phyloP scores from a whole-genome alignment of 1,139 yeast genomes.

The Suhomyces guaymorum region DNA sequence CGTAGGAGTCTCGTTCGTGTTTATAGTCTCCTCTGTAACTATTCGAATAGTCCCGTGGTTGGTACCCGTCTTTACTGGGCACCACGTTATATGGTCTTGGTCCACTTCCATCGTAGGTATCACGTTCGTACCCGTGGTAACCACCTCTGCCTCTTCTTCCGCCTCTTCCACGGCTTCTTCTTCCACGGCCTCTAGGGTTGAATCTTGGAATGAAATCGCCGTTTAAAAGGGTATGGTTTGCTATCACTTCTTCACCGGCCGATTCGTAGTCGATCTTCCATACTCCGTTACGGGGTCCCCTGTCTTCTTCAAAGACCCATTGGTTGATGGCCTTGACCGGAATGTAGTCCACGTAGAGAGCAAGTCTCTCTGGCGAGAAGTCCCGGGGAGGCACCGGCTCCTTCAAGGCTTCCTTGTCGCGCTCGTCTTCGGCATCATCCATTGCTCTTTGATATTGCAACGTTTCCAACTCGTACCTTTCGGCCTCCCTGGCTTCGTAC shows the following conservation, averaged over 20 bases:
- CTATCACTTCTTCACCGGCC: conserved; percentile 36
- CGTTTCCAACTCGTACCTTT: conserved; percentile 24
- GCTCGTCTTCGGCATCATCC: conserved; percentile 11
- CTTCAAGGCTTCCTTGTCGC: conserved; percentile 10
- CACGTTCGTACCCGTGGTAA: conserved; percentile 9
- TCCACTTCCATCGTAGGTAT: conserved; percentile 9
- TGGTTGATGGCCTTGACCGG: conserved; percentile 48
- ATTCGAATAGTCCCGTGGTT: conserved; percentile 1
- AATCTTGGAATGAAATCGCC: conserved; percentile 31
- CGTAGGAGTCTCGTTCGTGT: conserved; percentile 20
- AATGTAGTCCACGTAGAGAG: conserved; percentile 43
- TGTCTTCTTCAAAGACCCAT: conserved; percentile 51
- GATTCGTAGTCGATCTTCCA: conserved; percentile 43
- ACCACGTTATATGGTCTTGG: conserved; percentile 18
- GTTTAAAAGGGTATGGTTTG: conserved; percentile 43
- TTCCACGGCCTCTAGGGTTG: conserved; percentile 16
- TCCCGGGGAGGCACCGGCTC: conserved; percentile 21
- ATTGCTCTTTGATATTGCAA: conserved; percentile 20
- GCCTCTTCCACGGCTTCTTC: conserved; percentile 13
- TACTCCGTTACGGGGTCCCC: conserved; percentile 45
- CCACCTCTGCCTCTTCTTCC: conserved; percentile 9
- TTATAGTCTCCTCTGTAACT: conserved; percentile 9
- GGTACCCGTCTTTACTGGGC: conserved; percentile 11
- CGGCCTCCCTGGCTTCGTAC: conserved; percentile 25
- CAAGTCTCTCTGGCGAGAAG: conserved; percentile 25